Base-by-base conservation (phyloP, 345 rosid species). In the Pugionium cornutum region DNA sequence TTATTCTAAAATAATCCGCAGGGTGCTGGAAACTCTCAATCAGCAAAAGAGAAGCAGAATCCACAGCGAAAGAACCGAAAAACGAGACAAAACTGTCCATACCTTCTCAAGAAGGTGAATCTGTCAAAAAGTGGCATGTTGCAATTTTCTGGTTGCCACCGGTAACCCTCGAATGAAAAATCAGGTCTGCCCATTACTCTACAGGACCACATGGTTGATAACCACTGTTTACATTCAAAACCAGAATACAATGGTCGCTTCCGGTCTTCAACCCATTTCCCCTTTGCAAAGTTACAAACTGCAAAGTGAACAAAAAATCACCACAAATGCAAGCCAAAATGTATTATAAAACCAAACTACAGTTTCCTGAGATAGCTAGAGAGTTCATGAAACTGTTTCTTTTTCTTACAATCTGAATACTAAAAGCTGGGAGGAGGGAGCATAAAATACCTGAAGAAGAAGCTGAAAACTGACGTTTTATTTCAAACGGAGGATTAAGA, bases 91-190 rank as follows among this genome's bases (percentile, higher is more conserved):
- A 42, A 2, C 11, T 1, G 28, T 5, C 0, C 25, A 63, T 74
- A 86, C 96, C 89, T 85, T 67, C 6, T 78, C 67, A 92, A 76
- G 81, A 92, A 89, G 7, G 76, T 72, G 68, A 81, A 78, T 42
- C 77, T 70, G 26, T 84, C 88, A 75, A 87, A 92, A 54, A 81
- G 83, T 27, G 78, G 80, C 81, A 82, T 78, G 58, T 83, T 74
- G 68, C 95, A 92, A 77, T 83, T 74, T 43, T 83, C 60, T 18
- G 96, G 92, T 70, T 83, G 91, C 92, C 98, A 92, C 11, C 88
- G 77, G 58, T 80, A 84, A 69, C 80, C 64, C 68, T 92, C 98
- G 0, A 76, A 92, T 1, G 95, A 82, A 67, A 89, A 92, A 54
- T 87, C 95, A 2, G 79, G 77, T 8, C 95, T 76, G 27, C 78